Evolutionary conservation across 345 rosid species (phyloP), one percentile per base, ranked within the genome.

Genomic region (Atalantia buxifolia): DNA sequence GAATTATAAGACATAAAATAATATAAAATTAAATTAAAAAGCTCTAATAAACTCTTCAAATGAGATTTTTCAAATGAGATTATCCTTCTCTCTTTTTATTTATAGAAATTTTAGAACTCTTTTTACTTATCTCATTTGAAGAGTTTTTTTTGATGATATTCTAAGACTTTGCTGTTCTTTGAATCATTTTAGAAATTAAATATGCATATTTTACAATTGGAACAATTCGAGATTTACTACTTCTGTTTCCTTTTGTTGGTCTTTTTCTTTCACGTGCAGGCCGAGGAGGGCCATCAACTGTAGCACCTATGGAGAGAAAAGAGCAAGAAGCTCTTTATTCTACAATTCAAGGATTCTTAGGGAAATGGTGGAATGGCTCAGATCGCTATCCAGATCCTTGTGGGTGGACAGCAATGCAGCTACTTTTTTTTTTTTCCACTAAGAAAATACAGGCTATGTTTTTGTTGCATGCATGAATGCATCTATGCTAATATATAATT

Each of bases 381-480:
- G 84, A 84, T 82, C 83, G 84, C 63, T 84, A 84, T 77, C 89
- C 85, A 3, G 85, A 87, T 79, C 89, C 87, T 69, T 84, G 83
- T 74, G 86, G 87, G 40, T 79, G 87, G 89, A 87, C 83, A 6
- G 81, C 82, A 36, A 67, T 84, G 16, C 84, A 84, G 84, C 83
- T 81, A 30, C 73, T 2, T 10, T 2, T 21, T 61, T 45, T 42
- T 45, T 13, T 45, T 13, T 13, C 18, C 18, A 13, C 50, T 13
- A 45, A 45, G 50, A 45, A 45, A 45, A 13, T 45, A 13, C 18
- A 45, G 50, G 50, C 0, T 13, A 12, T 45, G 4, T 45, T 42
- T 63, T 7, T 28, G 6, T 24, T 13, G 33, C 66, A 16, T 30
- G n/a, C 33, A 14, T 12, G 12, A 25, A 61, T 61, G 14, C 18